Evolutionary conservation across 257 asterid species (phyloP), one percentile per base, ranked within the genome.

Genomic region (Marsdenia floribunda): DNA sequence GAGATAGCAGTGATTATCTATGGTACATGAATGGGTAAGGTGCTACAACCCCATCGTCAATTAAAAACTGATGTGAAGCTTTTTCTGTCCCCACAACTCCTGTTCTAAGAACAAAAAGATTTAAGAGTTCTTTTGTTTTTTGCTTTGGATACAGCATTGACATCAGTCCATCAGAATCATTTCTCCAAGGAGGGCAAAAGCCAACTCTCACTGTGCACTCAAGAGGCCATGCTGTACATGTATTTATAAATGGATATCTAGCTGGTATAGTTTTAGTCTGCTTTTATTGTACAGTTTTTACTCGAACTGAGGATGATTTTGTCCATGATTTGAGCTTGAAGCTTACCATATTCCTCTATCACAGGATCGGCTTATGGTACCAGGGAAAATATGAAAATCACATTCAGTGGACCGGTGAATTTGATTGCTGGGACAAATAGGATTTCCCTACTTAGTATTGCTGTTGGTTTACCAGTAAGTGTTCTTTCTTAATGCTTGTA

Each of bases 401-500:
- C 78, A 7, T 88, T 83, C 78, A 81, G 67, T 3, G 89, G 81
- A 57, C 87, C 87, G 35, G 82, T 87, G 73, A 83, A 83, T 52
- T 78, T 87, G 72, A 77, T 55, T 44, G 80, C 76, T 3, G 93
- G 96, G 61, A 46, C 69, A 6, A 90, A 88, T 35, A 83, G 72
- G 76, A 79, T 90, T 47, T 82, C 88, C 58, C 83, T 90, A 54
- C 88, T 90, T 40, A 88, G 91, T 52, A 86, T 88, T 37, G 89
- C 93, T 72, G 83, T 87, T 77, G 96, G 96, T 49, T 77, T 90
- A 68, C 93, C 90, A 13, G 96, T 90, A 78, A 84, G 90, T 83
- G 24, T 57, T 68, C 21, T 77, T 21, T 55, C 75, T 4, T 50
- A 44, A 40, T 37, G 14, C 35, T 18, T 53, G 19, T 6, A 3